These are phyloP conservation scores for Epicoccum sorghinum DNA, from an alignment of 2,329 filamentous ascomycete species.

Conservation along the genomic window DNA sequence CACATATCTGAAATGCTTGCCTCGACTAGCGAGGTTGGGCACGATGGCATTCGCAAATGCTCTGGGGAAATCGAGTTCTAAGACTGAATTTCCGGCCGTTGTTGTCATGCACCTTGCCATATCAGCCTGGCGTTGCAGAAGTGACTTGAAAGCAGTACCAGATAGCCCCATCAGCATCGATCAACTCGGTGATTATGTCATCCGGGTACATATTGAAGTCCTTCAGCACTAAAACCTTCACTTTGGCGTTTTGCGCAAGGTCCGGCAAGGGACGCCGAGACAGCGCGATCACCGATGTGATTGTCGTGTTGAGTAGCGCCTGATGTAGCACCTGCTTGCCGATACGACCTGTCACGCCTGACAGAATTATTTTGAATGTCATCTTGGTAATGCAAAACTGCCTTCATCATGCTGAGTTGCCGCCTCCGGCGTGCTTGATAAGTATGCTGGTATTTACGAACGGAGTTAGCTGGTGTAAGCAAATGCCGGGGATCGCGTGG, in stretches of 20 bases:
- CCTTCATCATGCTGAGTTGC: conserved; percentile 1
- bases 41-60: conserved; percentile 22
- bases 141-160: conserved; percentile 12
- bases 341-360: conserved; percentile 22
- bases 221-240: conserved; percentile 22
- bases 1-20: conserved; percentile 22
- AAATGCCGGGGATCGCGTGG: conserved; percentile 7
- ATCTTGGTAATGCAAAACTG: conserved; percentile 16
- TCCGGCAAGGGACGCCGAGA: conserved; percentile 21
- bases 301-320: conserved; percentile 14
- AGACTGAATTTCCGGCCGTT: conserved; percentile 17
- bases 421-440: conserved; percentile 9
- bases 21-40: conserved; percentile 6
- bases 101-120: conserved; percentile 25
- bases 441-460: conserved; percentile 3
- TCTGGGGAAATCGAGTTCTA: conserved; percentile 21
- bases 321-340: conserved; percentile 19
- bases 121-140: conserved; percentile 11
- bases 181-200: conserved; percentile 20
- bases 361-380: conserved; percentile 18
- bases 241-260: conserved; percentile 13
- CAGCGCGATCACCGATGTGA: conserved; percentile 21
- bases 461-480: conserved; percentile 28
- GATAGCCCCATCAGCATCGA: conserved; percentile 21
- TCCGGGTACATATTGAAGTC: conserved; percentile 21